Evolutionary conservation across 2,329 filamentous ascomycete species (phyloP).

Genomic region (Neonectria magnoliae): DNA sequence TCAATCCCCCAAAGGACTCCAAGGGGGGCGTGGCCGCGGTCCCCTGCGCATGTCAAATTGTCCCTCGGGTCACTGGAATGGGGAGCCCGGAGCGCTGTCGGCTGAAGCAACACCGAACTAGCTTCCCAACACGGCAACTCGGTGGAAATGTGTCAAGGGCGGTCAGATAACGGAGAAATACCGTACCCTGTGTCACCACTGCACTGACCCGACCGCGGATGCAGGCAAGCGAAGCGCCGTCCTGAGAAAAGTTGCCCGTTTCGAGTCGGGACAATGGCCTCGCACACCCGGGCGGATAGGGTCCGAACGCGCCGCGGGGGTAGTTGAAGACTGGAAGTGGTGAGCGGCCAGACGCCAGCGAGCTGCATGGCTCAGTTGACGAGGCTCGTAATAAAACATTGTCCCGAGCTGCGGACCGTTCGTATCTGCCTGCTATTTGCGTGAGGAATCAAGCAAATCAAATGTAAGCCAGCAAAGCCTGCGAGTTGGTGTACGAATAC

Average conservation of each 20-base stretch:
- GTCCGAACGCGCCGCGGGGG: conserved; percentile 1
- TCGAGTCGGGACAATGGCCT: neutral
- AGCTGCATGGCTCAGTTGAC: conserved; percentile 3
- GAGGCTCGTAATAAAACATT: neutral
- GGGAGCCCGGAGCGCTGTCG: conserved; percentile 12
- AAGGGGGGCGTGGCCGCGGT: neutral
- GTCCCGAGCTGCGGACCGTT: neutral
- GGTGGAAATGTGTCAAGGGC: conserved; percentile 7
- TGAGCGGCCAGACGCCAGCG: neutral
- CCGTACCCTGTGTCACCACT: neutral
- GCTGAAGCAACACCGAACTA: neutral
- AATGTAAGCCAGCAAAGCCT: neutral
- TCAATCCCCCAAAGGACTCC: neutral
- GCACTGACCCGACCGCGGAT: neutral
- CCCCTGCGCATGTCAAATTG: neutral
- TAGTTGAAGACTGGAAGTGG: neutral
- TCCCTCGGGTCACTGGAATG: conserved; percentile 16
- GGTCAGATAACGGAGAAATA: conserved; percentile 11
- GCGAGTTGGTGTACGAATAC: neutral
- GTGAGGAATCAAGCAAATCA: neutral
- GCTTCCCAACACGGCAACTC: conserved; percentile 12
- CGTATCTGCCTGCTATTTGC: conserved; percentile 3
- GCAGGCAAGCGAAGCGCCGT: neutral
- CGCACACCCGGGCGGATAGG: neutral
- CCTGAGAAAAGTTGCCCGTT: neutral